Conservation (phyloP, 306 rosid genomes). For the Nissolia schottii region DNA sequence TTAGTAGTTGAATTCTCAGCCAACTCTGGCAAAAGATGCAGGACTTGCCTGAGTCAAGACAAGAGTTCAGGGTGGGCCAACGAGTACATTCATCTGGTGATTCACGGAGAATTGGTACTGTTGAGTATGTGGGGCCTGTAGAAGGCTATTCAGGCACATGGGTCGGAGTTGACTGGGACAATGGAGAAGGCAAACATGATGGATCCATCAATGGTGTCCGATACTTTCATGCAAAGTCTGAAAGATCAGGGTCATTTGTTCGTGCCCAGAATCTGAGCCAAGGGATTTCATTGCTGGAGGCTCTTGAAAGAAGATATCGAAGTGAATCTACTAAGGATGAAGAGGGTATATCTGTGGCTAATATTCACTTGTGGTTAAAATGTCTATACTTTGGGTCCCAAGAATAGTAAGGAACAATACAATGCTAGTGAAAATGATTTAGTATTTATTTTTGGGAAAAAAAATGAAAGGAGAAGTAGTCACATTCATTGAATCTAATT, state of each 20-base stretch:
- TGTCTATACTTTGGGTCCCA: not conserved
- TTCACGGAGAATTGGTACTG: conserved; percentile 68
- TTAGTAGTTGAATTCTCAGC: conserved; percentile 1
- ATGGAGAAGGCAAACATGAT: conserved; percentile 71
- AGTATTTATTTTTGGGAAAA: not conserved
- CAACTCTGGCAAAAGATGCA: conserved; percentile 46
- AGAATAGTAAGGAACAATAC: not conserved
- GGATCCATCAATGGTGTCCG: conserved; percentile 73
- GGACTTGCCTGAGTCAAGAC: conserved; percentile 24
- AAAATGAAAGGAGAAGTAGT: not conserved
- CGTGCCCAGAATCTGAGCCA: conserved; percentile 57
- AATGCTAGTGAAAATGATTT: conserved; percentile 4
- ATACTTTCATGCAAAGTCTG: conserved; percentile 64
- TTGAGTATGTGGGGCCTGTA: conserved; percentile 63
- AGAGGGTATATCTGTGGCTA: conserved; percentile 53
- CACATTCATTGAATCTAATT: not conserved
- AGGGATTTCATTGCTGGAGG: conserved; percentile 71
- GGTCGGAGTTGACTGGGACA: conserved; percentile 96
- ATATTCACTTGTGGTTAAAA: not conserved
- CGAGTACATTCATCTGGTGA: conserved; percentile 65
- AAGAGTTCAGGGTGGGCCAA: conserved; percentile 52
- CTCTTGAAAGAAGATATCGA: conserved; percentile 66
- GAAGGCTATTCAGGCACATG: conserved; percentile 68
- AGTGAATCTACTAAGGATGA: conserved; percentile 75
- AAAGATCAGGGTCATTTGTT: conserved; percentile 68